Conservation (phyloP, 2,329 filamentous ascomycete genomes). For the Cladophialophora immunda region DNA sequence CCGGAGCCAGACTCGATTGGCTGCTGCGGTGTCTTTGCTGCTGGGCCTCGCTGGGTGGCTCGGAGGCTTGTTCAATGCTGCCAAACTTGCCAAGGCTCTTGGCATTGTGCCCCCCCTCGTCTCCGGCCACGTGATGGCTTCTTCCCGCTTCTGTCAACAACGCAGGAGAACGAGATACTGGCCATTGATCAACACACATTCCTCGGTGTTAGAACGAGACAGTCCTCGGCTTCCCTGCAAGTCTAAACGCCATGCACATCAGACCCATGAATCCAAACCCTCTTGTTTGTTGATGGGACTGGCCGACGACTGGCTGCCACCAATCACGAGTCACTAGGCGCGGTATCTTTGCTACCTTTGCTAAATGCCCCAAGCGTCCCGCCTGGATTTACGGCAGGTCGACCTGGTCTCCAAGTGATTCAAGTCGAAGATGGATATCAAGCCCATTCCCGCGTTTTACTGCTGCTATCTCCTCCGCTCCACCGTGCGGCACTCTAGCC, state of each 20-base stretch:
- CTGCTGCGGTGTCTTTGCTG: not conserved
- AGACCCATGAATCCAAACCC: not conserved
- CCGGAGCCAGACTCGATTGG: conserved; percentile 12
- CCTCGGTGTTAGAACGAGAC: not conserved
- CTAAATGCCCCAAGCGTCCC: conserved; percentile 1
- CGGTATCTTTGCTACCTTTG: not conserved
- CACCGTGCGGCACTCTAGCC: conserved; percentile 70
- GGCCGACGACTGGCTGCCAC: not conserved
- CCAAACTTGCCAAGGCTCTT: conserved; percentile 4
- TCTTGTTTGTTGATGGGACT: not conserved
- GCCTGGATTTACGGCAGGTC: not conserved
- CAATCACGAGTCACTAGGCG: not conserved
- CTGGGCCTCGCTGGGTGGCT: not conserved
- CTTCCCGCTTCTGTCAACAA: not conserved
- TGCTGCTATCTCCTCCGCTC: conserved; percentile 93
- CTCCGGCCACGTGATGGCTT: not conserved
- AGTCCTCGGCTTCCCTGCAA: not conserved
- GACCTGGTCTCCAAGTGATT: not conserved
- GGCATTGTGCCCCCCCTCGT: not conserved
- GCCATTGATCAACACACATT: not conserved
- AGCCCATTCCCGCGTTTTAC: conserved; percentile 83
- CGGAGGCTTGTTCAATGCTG: conserved; percentile 2
- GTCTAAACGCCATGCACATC: not conserved
- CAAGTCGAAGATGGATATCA: conserved; percentile 48
- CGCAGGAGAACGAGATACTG: not conserved